Base-by-base conservation (phyloP, 2,329 filamentous ascomycete genomes). In the Aspergillus sp. region DNA sequence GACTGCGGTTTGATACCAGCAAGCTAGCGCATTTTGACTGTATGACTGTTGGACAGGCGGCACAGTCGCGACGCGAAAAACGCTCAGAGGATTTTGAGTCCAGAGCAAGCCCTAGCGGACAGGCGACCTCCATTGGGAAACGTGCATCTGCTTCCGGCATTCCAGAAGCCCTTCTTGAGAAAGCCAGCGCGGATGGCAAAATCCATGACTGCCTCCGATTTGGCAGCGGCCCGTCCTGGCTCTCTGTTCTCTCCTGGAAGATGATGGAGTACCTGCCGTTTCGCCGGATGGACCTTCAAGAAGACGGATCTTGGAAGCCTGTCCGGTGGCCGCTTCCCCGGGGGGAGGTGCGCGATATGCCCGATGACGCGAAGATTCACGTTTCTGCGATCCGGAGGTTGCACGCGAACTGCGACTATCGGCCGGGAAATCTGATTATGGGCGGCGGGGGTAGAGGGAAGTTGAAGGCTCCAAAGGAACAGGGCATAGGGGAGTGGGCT, bases 251-350 rank as follows among this genome's bases (percentile, higher is more conserved):
- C 0, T 83, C 81, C 1, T 92, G 90, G 90, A 89, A 86, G 51
- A 70, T 90, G 17, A 89, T 92, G 89, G 90, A 93, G 70, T 91
- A 88, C 69, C 78, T 92, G 19, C 90, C 90, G 0, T 91, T 93
- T 76, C 83, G 89, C 1, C 81, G 90, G 38, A 91, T 93, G 88
- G 90, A 92, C 65, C 78, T 92, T 3, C 85, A 86, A 63, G 59
- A 79, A 0, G 65, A 71, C 52, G 68, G 67, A 50, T 61, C 60
- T 4, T 93, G 91, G 91, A 87, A 85, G 74, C 87, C 89, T 0
- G 92, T 93, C 65, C 81, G 86, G 6, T 92, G 89, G 89, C 91
- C 91, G 0, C 78, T 92, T 3, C 90, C 90, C 0, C 84, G 86
- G 9, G 91, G 91, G 2, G 90, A 92, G 74, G 84, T 87, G 0